Evolutionary conservation across 2,329 filamentous ascomycete species (phyloP).

Genomic region (Talaromyces sp.): DNA sequence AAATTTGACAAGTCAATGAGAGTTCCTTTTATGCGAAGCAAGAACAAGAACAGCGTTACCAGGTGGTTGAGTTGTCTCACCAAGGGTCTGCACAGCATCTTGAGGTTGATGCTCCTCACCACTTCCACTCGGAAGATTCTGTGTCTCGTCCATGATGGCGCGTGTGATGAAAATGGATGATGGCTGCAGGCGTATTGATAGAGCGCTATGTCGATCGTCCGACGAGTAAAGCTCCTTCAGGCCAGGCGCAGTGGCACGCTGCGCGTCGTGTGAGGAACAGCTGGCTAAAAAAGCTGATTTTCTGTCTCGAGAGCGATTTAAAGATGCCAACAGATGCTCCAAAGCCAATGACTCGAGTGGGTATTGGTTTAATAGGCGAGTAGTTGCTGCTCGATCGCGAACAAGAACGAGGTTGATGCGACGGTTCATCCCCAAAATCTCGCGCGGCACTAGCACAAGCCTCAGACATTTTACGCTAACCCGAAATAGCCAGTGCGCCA

Average conservation of each 20-base stretch:
- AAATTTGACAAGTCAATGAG: conserved; percentile 20
- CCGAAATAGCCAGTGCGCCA: conserved; percentile 8
- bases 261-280: conserved; percentile 6
- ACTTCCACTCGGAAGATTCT: conserved; percentile 23
- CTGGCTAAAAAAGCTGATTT: background rate
- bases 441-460: conserved; percentile 15
- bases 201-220: conserved; percentile 27
- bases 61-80: conserved; percentile 25
- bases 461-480: conserved; percentile 9
- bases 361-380: conserved; percentile 6
- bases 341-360: conserved; percentile 9
- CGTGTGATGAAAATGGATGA: conserved; percentile 23
- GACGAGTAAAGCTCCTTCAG: conserved; percentile 15
- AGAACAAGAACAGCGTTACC: conserved; percentile 21
- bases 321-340: background rate
- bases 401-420: conserved; percentile 15
- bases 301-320: background rate
- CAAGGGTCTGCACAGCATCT: conserved; percentile 26
- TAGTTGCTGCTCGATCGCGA: conserved; percentile 13
- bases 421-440: conserved; percentile 18
- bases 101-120: conserved; percentile 26
- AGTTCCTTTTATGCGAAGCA: conserved; percentile 8
- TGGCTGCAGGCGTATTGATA: conserved; percentile 28
- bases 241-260: conserved; percentile 9
- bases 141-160: conserved; percentile 35